These are phyloP conservation scores for Cicer pinnatifidum DNA, from an alignment of 306 rosid species.

Conservation along the genomic window DNA sequence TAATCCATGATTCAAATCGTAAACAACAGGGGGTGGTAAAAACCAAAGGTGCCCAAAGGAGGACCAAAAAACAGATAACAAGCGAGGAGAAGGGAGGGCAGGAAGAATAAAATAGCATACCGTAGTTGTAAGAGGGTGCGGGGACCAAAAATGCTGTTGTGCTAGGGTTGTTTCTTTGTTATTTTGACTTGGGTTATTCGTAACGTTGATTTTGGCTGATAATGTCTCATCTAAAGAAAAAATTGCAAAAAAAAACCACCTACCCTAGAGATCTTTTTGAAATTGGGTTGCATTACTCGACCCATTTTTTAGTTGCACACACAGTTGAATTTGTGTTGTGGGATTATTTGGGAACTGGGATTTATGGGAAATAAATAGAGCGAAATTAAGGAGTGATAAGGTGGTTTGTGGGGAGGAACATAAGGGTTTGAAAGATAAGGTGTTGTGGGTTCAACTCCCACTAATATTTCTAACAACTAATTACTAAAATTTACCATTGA, in stretches of 20 bases:
- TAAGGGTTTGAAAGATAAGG: not conserved
- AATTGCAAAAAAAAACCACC: not conserved
- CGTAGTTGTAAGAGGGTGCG: too few relatives aligned
- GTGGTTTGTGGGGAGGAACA: not conserved
- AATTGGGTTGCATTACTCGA: not conserved
- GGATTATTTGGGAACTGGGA: not conserved
- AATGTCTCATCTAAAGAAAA: not conserved
- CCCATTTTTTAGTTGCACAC: not conserved
- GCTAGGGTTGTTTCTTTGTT: constrained; percentile 12
- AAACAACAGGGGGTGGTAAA: not conserved
- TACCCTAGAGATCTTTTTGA: not conserved
- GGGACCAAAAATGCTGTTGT: not conserved
- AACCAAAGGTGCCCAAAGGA: not conserved
- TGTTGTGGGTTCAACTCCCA: not conserved
- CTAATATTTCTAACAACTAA: not conserved
- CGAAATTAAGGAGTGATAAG: not conserved
- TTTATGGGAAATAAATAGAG: too few relatives aligned
- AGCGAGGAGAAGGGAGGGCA: not conserved
- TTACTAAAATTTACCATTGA: not conserved
- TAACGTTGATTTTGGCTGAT: not conserved
- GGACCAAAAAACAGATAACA: not conserved
- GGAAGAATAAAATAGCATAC: not conserved
- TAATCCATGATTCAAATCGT: not conserved
- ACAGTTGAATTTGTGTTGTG: not conserved
- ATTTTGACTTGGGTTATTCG: not conserved